phyloP scores from a whole-genome alignment of 179 eudicot species.

The Heliamphora pulchella region DNA sequence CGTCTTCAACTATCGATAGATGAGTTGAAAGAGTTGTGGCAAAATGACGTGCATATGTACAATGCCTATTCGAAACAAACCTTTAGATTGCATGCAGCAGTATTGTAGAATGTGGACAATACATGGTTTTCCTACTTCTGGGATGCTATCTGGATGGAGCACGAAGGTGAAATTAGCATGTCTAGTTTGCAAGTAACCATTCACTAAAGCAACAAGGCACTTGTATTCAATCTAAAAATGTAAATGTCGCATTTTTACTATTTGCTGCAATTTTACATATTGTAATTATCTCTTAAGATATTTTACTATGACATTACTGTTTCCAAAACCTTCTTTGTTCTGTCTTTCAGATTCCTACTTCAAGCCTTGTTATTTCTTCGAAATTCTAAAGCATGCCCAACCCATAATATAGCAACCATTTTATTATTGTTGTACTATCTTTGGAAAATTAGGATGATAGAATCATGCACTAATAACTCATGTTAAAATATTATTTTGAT shows the following conservation, averaged over 20 bases:
- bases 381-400: background rate
- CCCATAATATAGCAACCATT: background rate
- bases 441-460: too few relatives aligned
- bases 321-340: too few relatives aligned
- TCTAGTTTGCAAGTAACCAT: background rate
- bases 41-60: background rate
- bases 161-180: conserved; percentile 11
- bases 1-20: conserved; percentile 10
- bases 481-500: too few relatives aligned
- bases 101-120: conserved; percentile 17
- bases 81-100: background rate
- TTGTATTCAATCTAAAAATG: too few relatives aligned
- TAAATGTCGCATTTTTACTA: too few relatives aligned
- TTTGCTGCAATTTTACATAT: too few relatives aligned
- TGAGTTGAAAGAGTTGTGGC: conserved; percentile 9
- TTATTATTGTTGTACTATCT: background rate
- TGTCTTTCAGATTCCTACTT: too few relatives aligned
- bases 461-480: too few relatives aligned
- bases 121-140: conserved; percentile 12
- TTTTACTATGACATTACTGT: too few relatives aligned
- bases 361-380: too few relatives aligned
- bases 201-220: too few relatives aligned
- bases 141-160: conserved; percentile 11
- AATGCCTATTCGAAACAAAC: background rate
- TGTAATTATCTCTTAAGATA: too few relatives aligned